Base-by-base conservation (phyloP, 805 yeast species). In the Pichia deserticola region DNA sequence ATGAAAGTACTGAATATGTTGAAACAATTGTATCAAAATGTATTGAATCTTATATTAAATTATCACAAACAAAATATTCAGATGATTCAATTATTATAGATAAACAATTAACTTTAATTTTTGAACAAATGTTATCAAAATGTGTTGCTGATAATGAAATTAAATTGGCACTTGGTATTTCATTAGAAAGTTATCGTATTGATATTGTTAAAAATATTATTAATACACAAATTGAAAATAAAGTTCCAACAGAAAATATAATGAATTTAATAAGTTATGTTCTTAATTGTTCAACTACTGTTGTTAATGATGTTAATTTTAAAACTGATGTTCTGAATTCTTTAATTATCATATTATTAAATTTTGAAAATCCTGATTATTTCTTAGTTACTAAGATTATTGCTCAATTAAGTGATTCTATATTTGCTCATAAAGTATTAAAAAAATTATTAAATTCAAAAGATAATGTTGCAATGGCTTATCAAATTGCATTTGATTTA, bases 11-110 rank as follows among this genome's bases (percentile, higher is more conserved):
- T n/a, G 95, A 92, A 69, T 93, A 79, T 68, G 86, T 85, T 52
- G 96, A 93, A 69, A 92, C 98, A 4, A 86, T 93, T 59, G 93
- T 93, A 30, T 86, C 96, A 29, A 88, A 90, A 65, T 89, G 97
- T 67, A 86, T 93, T 66, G 89, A 86, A 61, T 79, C 79, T 55
- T 93, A 93, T 67, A 86, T 86, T 54, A 68, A 72, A 40, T 73
- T 77, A 53, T 78, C 95, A 2, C 86, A 81, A 59, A 63, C 68
- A 15, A 68, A 64, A 37, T 79, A 73, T 47, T 54, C 58, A 27
- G 69, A 66, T 48, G 43, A 55, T 7, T 53, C 60, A 4, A 55
- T 61, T 11, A 58, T 50, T 12, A 78, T 82, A 47, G 89, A 88
- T 59, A 65, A 77, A 5, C 82, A 81, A 58, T 77, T 93, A 57